A percentile compares a stretch with the other conserved stretches of the same genome.
Evolutionary conservation across 2,329 filamentous ascomycete genomes (phyloP).

Genomic region (Monosporascus sp.): DNA sequence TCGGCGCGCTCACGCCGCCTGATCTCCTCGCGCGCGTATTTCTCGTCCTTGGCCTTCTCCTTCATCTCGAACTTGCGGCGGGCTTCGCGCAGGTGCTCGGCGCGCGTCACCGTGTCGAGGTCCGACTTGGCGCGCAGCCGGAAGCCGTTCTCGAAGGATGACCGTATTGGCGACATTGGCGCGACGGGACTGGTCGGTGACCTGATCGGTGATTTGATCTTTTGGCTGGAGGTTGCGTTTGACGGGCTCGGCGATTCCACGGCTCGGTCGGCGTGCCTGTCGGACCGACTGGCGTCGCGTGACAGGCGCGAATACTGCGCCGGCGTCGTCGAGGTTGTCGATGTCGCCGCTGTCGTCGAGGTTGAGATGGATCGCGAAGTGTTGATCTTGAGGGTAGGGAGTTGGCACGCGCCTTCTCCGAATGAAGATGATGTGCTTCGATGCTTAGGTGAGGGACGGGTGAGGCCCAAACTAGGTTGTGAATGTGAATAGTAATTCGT

Average conservation of each 20-base stretch:
- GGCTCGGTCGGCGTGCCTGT: conserved; percentile 36
- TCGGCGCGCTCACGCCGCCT: conserved; percentile 54
- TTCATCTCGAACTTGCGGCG: conserved; percentile 59
- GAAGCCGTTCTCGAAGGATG: conserved; percentile 52
- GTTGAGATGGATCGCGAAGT: conserved; percentile 26
- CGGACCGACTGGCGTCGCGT: conserved; percentile 43
- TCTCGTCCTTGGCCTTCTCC: conserved; percentile 57
- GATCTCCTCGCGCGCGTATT: conserved; percentile 54
- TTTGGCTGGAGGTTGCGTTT: conserved; percentile 13
- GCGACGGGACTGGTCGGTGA: conserved; percentile 31
- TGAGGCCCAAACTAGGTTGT: conserved; percentile 24
- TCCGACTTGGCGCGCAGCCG: conserved; percentile 56
- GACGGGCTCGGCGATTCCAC: conserved; percentile 31
- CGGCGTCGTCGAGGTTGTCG: conserved; percentile 19
- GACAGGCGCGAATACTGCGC: conserved; percentile 32
- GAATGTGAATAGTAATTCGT: conserved; percentile 20
- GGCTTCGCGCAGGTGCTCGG: conserved; percentile 54
- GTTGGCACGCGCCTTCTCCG: conserved; percentile 29
- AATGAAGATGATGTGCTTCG: conserved; percentile 37
- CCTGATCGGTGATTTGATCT: conserved; percentile 6
- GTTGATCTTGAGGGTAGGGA: conserved; percentile 30
- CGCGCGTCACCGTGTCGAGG: conserved; percentile 47
- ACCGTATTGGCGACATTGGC: conserved; percentile 49
- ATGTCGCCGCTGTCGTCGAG: conserved; percentile 4
- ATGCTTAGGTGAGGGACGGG: conserved; percentile 33